A percentile compares a stretch with the other conserved stretches of the same genome.
phyloP scores from a whole-genome alignment of 2,329 filamentous ascomycete genomes.

The Colletotrichum spaethianum region DNA sequence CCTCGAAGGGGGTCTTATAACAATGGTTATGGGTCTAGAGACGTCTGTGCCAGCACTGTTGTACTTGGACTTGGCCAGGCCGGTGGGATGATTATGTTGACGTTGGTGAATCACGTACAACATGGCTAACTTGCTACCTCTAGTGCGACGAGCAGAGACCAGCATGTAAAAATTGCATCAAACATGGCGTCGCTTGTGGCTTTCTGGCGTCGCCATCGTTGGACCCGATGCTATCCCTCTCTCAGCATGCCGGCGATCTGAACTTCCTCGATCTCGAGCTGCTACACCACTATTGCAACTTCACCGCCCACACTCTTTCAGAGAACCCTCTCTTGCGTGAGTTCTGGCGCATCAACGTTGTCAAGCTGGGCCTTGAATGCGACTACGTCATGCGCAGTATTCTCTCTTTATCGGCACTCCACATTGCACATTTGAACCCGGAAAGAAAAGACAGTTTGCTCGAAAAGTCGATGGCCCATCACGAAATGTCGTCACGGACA shows the following conservation, averaged over 20 bases:
- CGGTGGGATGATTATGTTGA: constrained; percentile 8
- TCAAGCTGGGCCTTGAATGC: constrained; percentile 61
- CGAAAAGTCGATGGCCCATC: constrained; percentile 44
- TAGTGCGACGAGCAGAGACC: constrained; percentile 58
- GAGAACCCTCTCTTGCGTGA: constrained; percentile 56
- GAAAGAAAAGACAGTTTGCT: constrained; percentile 40
- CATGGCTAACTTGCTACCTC: constrained; percentile 1
- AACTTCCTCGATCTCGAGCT: constrained; percentile 64
- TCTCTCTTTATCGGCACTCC: constrained; percentile 64
- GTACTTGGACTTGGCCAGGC: neutral
- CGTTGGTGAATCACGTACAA: neutral
- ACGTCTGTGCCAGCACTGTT: neutral
- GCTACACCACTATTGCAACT: constrained; percentile 66
- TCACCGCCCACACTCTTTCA: constrained; percentile 63
- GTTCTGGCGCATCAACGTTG: constrained; percentile 63
- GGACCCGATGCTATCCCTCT: constrained; percentile 29
- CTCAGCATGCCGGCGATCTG: constrained; percentile 44
- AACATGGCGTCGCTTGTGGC: constrained; percentile 56
- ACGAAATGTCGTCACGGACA: constrained; percentile 48
- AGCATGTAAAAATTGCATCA: constrained; percentile 57
- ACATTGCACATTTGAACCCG: constrained; percentile 55
- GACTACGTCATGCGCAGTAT: constrained; percentile 64
- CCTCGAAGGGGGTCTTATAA: neutral
- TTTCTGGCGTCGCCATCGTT: constrained; percentile 44
- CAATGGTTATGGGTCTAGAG: neutral